Conservation (phyloP, 768 basidiomycete genomes). For the Pleurotus tuber-regium region DNA sequence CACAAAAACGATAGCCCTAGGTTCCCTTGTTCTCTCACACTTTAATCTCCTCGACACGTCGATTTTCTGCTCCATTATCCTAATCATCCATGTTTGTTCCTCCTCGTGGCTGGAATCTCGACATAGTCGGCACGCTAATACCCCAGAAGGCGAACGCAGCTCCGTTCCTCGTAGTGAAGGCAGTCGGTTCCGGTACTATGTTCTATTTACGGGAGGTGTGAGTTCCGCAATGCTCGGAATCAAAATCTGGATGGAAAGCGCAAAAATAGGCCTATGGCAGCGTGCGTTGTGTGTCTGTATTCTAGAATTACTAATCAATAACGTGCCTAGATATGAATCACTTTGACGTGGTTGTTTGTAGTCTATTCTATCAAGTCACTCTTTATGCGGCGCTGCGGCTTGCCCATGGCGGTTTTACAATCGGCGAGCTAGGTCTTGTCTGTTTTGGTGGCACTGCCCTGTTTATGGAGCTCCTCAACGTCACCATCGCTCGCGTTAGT, state of each 20-base stretch:
- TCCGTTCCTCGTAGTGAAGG: conserved; percentile 78
- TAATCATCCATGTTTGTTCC: conserved; percentile 76
- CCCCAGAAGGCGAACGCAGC: conserved; percentile 64
- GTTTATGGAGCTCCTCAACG: conserved; percentile 80
- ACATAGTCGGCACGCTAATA: conserved; percentile 27
- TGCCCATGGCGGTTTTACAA: conserved; percentile 91
- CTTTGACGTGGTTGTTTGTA: conserved; percentile 69
- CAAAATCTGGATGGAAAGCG: conserved; percentile 41
- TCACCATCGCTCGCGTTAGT: conserved; percentile 80
- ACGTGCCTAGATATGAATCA: conserved; percentile 80
- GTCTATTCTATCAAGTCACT: conserved; percentile 88
- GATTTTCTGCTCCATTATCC: conserved; percentile 75
- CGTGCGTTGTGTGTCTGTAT: conserved; percentile 42
- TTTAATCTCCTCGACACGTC: conserved; percentile 76
- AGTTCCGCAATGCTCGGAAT: conserved; percentile 48
- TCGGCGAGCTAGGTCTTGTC: conserved; percentile 90
- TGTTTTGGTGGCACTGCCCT: conserved; percentile 86
- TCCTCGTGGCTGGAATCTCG: conserved; percentile 74
- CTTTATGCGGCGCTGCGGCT: conserved; percentile 87
- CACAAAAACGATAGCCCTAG: conserved; percentile 38
- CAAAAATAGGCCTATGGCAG: conserved; percentile 62
- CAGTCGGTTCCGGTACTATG: conserved; percentile 58
- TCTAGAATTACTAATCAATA: conserved; percentile 9
- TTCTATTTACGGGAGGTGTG: conserved; percentile 58
- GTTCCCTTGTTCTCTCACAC: conserved; percentile 65